A percentile compares a stretch with the other conserved stretches of the same genome.
These are phyloP conservation scores for Zostera marina DNA, from an alignment of 116 monocot species.

Conservation along the genomic window DNA sequence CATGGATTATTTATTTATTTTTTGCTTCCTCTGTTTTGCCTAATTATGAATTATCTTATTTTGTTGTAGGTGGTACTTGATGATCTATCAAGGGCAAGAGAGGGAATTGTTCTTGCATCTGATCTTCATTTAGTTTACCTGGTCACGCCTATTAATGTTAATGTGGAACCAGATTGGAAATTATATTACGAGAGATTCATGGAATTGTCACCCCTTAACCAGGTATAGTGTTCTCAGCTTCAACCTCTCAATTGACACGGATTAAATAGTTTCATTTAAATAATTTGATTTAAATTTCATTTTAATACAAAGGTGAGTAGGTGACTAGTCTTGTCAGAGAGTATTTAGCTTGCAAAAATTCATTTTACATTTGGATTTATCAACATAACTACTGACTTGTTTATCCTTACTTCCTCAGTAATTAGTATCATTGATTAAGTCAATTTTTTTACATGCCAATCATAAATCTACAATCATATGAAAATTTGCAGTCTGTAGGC, in stretches of 20 bases:
- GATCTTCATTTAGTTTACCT: conserved; percentile 96
- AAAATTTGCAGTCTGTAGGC: conserved; percentile 71
- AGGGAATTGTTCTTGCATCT: conserved; percentile 97
- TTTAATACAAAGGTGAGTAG: too few species aligned
- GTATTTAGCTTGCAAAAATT: too few species aligned
- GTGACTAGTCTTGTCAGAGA: too few species aligned
- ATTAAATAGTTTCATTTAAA: too few species aligned
- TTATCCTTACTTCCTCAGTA: neutral
- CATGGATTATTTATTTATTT: conserved; percentile 2
- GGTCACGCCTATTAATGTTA: conserved; percentile 96
- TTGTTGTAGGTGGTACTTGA: conserved; percentile 64
- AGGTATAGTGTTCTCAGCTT: conserved; percentile 26
- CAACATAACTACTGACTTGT: neutral
- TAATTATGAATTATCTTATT: neutral
- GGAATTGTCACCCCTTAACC: conserved; percentile 82
- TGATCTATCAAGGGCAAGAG: conserved; percentile 92
- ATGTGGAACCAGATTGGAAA: conserved; percentile 97
- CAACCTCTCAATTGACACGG: too few species aligned
- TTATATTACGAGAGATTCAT: conserved; percentile 91
- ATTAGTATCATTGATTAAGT: neutral
- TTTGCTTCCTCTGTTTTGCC: conserved; percentile 3
- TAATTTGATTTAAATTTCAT: too few species aligned
- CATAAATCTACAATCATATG: neutral
- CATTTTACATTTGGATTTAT: neutral
- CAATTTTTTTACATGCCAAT: neutral